A percentile compares a stretch with the other conserved stretches of the same genome.
Conservation (phyloP, 1,139 yeast species). For the Geotrichum klebahnii region DNA sequence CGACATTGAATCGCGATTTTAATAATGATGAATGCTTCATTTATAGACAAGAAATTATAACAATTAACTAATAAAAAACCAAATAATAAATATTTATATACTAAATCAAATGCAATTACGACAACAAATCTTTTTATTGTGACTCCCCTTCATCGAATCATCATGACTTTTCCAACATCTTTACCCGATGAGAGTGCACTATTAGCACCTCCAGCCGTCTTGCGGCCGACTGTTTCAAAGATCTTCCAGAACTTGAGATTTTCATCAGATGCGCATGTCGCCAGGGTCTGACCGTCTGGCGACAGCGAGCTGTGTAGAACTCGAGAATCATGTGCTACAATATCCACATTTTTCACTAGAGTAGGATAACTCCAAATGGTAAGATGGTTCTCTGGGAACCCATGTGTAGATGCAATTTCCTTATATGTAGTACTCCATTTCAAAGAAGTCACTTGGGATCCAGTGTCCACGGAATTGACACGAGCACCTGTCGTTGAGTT, state of each 20-base stretch:
- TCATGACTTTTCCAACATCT: conserved; percentile 43
- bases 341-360: conserved; percentile 82
- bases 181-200: conserved; percentile 36
- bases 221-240: conserved; percentile 56
- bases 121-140: neutral
- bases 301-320: conserved; percentile 79
- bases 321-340: conserved; percentile 85
- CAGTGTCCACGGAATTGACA: conserved; percentile 82
- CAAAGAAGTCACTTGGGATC: conserved; percentile 87
- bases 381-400: conserved; percentile 83
- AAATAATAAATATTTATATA: neutral
- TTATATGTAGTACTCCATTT: conserved; percentile 81
- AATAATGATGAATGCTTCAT: too few species aligned
- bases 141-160: conserved; percentile 39
- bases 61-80: too few species aligned
- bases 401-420: conserved; percentile 92
- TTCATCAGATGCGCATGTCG: conserved; percentile 96
- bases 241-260: conserved; percentile 92
- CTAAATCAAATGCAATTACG: neutral
- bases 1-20: too few species aligned
- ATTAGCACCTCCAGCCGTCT: conserved; percentile 26
- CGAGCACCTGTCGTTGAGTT: conserved; percentile 87
- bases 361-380: conserved; percentile 84
- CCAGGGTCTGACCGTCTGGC: conserved; percentile 85
- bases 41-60: too few species aligned